Conservation (phyloP, 495 filamentous ascomycete species). For the Lentithecium fluviatile region DNA sequence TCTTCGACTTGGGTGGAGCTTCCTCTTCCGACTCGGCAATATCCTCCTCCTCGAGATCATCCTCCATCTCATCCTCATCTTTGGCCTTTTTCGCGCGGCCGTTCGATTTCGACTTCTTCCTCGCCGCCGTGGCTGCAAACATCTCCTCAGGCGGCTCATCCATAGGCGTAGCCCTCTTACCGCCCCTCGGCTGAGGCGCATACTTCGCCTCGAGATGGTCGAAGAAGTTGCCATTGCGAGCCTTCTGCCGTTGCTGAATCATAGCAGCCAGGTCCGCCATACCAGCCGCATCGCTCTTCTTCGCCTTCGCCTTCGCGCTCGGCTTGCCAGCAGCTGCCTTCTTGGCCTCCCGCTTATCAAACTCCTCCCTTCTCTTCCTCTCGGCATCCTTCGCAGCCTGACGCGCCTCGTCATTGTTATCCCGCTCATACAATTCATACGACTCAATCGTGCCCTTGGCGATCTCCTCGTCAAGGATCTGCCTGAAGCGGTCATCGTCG, state of each 20-base stretch:
- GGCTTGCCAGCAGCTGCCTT: conserved; percentile 27
- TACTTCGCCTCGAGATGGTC: conserved; percentile 75
- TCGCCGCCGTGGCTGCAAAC: conserved; percentile 55
- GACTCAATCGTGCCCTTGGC: conserved; percentile 59
- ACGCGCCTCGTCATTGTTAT: conserved; percentile 47
- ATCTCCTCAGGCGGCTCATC: conserved; percentile 66
- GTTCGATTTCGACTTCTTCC: conserved; percentile 45
- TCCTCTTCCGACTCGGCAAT: background rate
- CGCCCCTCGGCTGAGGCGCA: conserved; percentile 49
- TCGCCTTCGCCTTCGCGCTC: conserved; percentile 37
- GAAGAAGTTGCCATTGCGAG: conserved; percentile 56
- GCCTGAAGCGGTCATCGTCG: conserved; percentile 81
- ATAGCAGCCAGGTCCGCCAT: conserved; percentile 55
- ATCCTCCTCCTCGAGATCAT: conserved; percentile 6
- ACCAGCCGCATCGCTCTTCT: conserved; percentile 35
- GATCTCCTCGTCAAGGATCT: conserved; percentile 81
- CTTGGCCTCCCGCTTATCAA: conserved; percentile 44
- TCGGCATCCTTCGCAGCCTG: conserved; percentile 69
- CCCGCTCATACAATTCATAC: conserved; percentile 67
- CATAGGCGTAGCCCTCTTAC: conserved; percentile 49
- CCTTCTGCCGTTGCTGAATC: conserved; percentile 58
- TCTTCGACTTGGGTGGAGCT: background rate
- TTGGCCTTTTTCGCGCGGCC: background rate
- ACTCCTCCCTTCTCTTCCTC: conserved; percentile 63
- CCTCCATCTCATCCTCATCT: conserved; percentile 1